A percentile compares a stretch with the other conserved stretches of the same genome.
These are phyloP conservation scores for Chrysosporium keratinophilum DNA, from an alignment of 2,329 filamentous ascomycete species.

Conservation along the genomic window DNA sequence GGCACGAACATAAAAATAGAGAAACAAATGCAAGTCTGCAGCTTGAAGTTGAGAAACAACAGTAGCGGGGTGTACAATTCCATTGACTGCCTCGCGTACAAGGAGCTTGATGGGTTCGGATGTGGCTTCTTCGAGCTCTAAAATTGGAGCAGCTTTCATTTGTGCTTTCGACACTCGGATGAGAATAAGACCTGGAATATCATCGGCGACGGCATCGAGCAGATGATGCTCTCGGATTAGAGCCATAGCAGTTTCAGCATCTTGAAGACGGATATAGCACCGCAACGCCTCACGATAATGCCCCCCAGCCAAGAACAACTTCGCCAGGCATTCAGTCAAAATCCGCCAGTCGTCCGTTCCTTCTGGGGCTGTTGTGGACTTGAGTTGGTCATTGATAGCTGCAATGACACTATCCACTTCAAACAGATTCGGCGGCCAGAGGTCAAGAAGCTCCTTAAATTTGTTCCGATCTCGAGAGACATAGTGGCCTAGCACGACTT, in stretches of 20 bases:
- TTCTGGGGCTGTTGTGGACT: conserved; percentile 61
- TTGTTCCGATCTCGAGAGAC: conserved; percentile 63
- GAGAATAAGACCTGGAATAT: conserved; percentile 79
- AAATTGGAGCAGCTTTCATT: conserved; percentile 52
- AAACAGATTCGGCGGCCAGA: conserved; percentile 77
- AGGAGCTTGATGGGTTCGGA: conserved; percentile 75
- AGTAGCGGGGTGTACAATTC: conserved; percentile 64
- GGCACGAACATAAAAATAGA: conserved; percentile 83
- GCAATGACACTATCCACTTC: conserved; percentile 65
- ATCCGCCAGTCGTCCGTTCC: conserved; percentile 82
- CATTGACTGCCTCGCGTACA: conserved; percentile 82
- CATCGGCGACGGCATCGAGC: conserved; percentile 78
- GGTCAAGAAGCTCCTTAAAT: conserved; percentile 68
- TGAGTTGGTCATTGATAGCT: conserved; percentile 71
- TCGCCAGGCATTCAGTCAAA: conserved; percentile 76
- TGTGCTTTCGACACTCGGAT: conserved; percentile 69
- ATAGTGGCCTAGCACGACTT: conserved; percentile 81
- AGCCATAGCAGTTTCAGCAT: conserved; percentile 78
- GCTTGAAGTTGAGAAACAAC: conserved; percentile 69
- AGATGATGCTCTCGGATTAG: conserved; percentile 81
- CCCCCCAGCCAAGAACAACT: conserved; percentile 70
- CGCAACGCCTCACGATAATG: conserved; percentile 73
- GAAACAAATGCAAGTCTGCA: conserved; percentile 59
- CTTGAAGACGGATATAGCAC: conserved; percentile 82
- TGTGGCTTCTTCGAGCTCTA: conserved; percentile 68